Evolutionary conservation across 2,329 filamentous ascomycete species (phyloP), one percentile per base, ranked within the genome.

Genomic region (Aspergillus melleus): DNA sequence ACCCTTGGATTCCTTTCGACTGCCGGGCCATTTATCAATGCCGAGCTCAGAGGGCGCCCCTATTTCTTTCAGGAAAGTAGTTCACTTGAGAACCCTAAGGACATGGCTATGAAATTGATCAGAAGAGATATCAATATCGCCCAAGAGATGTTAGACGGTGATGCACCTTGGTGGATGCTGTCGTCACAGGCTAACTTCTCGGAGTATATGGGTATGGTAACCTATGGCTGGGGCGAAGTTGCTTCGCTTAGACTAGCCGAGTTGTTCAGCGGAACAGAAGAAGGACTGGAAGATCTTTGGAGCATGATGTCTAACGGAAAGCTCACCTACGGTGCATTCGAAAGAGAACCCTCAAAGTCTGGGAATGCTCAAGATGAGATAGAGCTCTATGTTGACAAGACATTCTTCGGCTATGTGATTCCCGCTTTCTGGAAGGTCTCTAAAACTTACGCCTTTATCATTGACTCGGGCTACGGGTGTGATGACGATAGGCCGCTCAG

Each of bases 381-480:
- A 16, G 10, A 12, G 26, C 36, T 26, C 44, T 52, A 52, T 46
- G 47, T 60, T 53, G n/a, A 16, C 26, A 56, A 57, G 32, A 42
- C 9, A 29, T 32, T 62, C 50, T 52, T 55, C 11, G 60, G 57
- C 14, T 62, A 55, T 42, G 29, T 58, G 20, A 60, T 61, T 36
- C 61, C 63, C 3, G 54, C 55, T 4, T 16, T 63, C 3, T 63
- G 58, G 63, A 36, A 58, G n/a, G 26, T 39, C n/a, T 60, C 60
- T 4, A 12, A 53, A n/a, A 11, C 49, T 26, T 26, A 61, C 51
- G 5, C 55, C 49, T 61, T 65, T 56, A 49, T 67, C 55, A 58
- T 66, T 44, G 47, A 63, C 52, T 39, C 65, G 32, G 59, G 64
- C 36, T 30, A 62, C 36, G 32, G 24, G 22, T 64, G 63, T 46